Evolutionary conservation across 208 protist genomes (phyloP), one percentile per base, ranked within the genome.

Genomic region (Trypanosoma scelopori): DNA sequence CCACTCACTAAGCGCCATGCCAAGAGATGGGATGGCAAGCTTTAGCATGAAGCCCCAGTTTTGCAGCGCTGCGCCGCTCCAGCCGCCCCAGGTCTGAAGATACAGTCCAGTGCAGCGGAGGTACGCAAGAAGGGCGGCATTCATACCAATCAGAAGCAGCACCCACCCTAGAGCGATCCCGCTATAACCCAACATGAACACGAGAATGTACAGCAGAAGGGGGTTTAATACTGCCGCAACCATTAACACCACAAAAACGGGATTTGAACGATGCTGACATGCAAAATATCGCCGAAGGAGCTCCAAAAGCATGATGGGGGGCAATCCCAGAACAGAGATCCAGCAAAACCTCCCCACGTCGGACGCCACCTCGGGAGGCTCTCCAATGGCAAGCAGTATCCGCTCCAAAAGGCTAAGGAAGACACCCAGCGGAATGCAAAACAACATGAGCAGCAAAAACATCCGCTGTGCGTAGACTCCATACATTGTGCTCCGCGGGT

Each of bases 391-490:
- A 1, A 28, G 52, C 25, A 94, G 76, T 25, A 89, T 20, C n/a
- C 41, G 52, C 47, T 87, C 81, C 0, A 82, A 66, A 55, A 79
- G 88, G 62, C 68, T 69, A 5, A 95, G 61, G 11, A 92, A 79
- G 45, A 91, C n/a, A 28, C 81, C 79, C 1, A 95, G 65, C 12
- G 85, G 89, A 47, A 92, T 42, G 16, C 72, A 76, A 57, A 79
- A 75, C 30, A 88, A 64, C 20, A 90, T 58, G 28, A 92, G 68
- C 35, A 95, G 87, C 35, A 91, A 50, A 49, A 69, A 63, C 89
- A 95, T 95, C 59, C 85, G 83, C 74, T 95, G 89, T 0, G 85
- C 68, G 63, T 94, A 91, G 41, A 81, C 82, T 50, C 85, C 89
- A 71, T 90, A 95, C 50, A 95, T 91, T 69, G 82, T 69, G 20